These are phyloP conservation scores for Botrytis squamosa DNA, from an alignment of 2,329 filamentous ascomycete genomes.

Conservation along the genomic window DNA sequence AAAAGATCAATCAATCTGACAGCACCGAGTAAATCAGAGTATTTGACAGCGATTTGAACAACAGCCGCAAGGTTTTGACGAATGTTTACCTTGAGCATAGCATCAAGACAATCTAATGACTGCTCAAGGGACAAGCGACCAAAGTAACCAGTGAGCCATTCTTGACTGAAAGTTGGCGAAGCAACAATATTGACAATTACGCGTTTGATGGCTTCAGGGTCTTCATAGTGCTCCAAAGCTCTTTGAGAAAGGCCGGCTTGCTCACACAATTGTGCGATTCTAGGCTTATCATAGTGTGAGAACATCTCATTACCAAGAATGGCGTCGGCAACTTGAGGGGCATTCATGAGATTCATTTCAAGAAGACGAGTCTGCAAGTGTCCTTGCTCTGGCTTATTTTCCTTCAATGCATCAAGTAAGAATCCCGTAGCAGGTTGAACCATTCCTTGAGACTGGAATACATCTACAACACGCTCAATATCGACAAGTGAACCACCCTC, in stretches of 20 bases:
- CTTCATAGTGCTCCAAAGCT: slow-evolving; percentile 92
- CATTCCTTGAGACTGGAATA: slow-evolving; percentile 98
- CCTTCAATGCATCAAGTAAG: slow-evolving; percentile 89
- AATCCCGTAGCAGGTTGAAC: slow-evolving; percentile 98
- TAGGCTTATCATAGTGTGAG: slow-evolving; percentile 88
- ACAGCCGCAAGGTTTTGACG: slow-evolving; percentile 95
- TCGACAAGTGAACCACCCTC: slow-evolving; percentile 86
- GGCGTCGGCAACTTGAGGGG: slow-evolving; percentile 94
- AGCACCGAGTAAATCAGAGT: slow-evolving; percentile 91
- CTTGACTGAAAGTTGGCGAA: slow-evolving; percentile 80
- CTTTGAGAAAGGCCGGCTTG: slow-evolving; percentile 83
- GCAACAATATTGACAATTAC: slow-evolving; percentile 79
- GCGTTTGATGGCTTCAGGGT: slow-evolving; percentile 85
- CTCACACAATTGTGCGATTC: slow-evolving; percentile 89
- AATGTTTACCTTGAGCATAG: slow-evolving; percentile 95
- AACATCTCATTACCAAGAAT: slow-evolving; percentile 99
- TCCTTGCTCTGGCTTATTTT: slow-evolving; percentile 90
- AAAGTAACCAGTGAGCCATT: slow-evolving; percentile 92
- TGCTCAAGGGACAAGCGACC: slow-evolving; percentile 94
- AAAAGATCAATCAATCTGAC: slow-evolving; percentile 86
- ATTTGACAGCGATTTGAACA: slow-evolving; percentile 95
- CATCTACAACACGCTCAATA: slow-evolving; percentile 90
- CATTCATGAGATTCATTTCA: slow-evolving; percentile 97
- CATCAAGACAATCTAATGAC: slow-evolving; percentile 88
- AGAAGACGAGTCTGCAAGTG: slow-evolving; percentile 90